These are phyloP conservation scores for Boechera divaricarpa DNA, from an alignment of 345 rosid species.

Conservation along the genomic window DNA sequence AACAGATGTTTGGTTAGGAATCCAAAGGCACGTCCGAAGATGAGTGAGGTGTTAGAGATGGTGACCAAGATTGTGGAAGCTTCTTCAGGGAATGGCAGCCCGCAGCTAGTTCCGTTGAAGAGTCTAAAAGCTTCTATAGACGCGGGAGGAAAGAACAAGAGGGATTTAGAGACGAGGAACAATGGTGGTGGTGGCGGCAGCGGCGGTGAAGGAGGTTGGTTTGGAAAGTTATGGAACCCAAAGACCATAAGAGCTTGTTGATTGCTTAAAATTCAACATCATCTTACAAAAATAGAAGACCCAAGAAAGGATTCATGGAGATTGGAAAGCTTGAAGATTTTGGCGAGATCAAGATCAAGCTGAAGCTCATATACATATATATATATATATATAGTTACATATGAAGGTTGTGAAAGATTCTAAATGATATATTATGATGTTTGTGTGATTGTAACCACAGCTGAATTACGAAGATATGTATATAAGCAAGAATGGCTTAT, in stretches of 20 bases:
- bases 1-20: constrained; percentile 75
- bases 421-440: constrained; percentile 22
- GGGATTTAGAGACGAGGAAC: constrained; percentile 44
- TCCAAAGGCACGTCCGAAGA: constrained; percentile 81
- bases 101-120: constrained; percentile 50
- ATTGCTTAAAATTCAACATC: constrained; percentile 28
- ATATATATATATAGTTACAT: not conserved
- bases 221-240: constrained; percentile 53
- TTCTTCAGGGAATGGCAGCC: constrained; percentile 47
- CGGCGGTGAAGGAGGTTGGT: constrained; percentile 51
- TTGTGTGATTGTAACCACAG: constrained; percentile 18
- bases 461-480: constrained; percentile 17
- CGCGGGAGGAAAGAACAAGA: constrained; percentile 44
- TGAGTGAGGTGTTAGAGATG: constrained; percentile 90
- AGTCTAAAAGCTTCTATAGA: constrained; percentile 43
- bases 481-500: constrained; percentile 22
- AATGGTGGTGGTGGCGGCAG: constrained; percentile 11
- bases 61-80: constrained; percentile 57
- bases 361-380: not conserved
- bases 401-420: constrained; percentile 26
- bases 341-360: constrained; percentile 20
- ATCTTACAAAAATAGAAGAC: not conserved
- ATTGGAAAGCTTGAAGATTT: constrained; percentile 15
- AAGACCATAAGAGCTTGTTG: constrained; percentile 56
- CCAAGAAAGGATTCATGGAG: constrained; percentile 17